Conservation (phyloP, 2,329 filamentous ascomycete genomes). For the Colletotrichum camelliae region DNA sequence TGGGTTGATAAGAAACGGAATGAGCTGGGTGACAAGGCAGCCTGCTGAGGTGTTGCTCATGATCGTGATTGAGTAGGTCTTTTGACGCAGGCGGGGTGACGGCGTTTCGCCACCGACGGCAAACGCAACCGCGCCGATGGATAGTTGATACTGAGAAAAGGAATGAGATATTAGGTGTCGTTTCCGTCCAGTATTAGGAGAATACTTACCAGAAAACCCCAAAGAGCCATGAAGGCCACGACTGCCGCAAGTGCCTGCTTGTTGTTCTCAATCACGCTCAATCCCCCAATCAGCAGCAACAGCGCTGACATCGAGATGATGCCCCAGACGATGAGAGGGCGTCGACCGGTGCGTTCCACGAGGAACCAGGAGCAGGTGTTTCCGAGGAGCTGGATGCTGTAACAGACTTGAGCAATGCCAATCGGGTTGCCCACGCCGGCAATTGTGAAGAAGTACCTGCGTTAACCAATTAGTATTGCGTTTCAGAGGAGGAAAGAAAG, state of each 20-base stretch:
- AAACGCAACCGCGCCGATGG: background rate
- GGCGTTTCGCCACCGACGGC: constrained; percentile 8
- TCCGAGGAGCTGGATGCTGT: constrained; percentile 45
- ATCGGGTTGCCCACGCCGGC: constrained; percentile 41
- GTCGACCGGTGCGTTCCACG: constrained; percentile 39
- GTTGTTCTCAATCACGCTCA: constrained; percentile 27
- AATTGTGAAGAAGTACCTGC: constrained; percentile 41
- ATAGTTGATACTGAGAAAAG: background rate
- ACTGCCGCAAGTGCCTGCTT: background rate
- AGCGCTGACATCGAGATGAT: background rate
- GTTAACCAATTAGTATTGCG: constrained; percentile 39
- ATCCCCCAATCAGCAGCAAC: constrained; percentile 33
- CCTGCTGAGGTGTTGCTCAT: constrained; percentile 2
- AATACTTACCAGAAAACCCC: background rate
- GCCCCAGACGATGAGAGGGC: constrained; percentile 41
- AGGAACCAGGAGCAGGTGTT: constrained; percentile 44
- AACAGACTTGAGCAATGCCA: constrained; percentile 43
- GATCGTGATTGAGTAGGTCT: constrained; percentile 11
- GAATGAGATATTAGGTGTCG: too few relatives aligned
- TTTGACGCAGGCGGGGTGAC: constrained; percentile 7
- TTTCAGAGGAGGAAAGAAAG: background rate
- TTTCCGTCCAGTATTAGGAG: too few relatives aligned
- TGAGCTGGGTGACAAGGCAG: constrained; percentile 1
- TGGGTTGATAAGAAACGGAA: constrained; percentile 31
- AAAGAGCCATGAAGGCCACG: constrained; percentile 6